A percentile compares a stretch with the other conserved stretches of the same genome.
Evolutionary conservation across 2,329 filamentous ascomycete species (phyloP).

Genomic region (Metarhizium brunneum): DNA sequence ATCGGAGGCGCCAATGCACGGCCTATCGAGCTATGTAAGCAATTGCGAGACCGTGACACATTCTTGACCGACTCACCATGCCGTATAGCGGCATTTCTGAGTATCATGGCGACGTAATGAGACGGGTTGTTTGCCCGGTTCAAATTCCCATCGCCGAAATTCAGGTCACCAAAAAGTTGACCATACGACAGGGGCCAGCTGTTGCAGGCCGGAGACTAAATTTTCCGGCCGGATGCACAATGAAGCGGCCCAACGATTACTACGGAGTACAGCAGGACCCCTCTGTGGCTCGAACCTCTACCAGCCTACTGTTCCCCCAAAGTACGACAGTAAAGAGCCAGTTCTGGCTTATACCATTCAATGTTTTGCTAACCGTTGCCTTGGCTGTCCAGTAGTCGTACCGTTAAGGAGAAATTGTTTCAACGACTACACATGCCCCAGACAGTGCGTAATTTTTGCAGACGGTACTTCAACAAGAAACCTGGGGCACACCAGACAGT

Average conservation of each 20-base stretch:
- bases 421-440: no score
- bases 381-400: no score
- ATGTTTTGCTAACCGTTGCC: no score
- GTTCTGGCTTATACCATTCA: no score
- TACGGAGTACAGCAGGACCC: no score
- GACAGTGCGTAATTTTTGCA: no score
- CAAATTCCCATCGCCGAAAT: background rate
- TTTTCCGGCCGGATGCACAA: constrained; percentile 14
- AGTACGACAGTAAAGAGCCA: background rate
- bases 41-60: background rate
- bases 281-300: no score
- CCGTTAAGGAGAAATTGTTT: no score
- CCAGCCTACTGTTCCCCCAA: background rate
- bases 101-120: constrained; percentile 37
- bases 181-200: background rate
- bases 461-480: no score
- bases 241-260: background rate
- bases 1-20: constrained; percentile 39
- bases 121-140: background rate
- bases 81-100: constrained; percentile 44
- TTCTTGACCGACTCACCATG: constrained; percentile 34
- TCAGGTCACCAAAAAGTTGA: background rate
- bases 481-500: no score
- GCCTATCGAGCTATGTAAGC: constrained; percentile 13
- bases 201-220: constrained; percentile 2